Evolutionary conservation across 140 eudicot genomes (phyloP), one percentile per base, ranked within the genome.

Genomic region (Senecio squalidus): DNA sequence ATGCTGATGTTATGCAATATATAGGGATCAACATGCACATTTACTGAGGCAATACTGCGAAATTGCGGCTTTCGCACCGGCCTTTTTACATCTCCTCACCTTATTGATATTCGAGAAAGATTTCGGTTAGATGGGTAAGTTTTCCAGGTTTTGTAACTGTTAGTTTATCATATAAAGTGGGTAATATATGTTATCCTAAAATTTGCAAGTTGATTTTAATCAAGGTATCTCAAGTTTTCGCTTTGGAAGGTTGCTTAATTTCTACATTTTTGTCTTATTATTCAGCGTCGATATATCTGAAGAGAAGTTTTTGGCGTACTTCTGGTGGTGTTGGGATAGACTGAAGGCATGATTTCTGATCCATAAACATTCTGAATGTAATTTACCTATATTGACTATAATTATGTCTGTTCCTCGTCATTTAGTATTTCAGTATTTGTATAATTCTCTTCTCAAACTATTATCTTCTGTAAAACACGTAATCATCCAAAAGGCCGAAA

Each of bases 301-400:
- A 80, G 95, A 92, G 73, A 92, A 87, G 93, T 92, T 92, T 71
- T 66, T 92, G 82, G 87, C 84, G 48, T 92, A 92, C 74, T 92
- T 92, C 68, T 92, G 98, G 98, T 92, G 98, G 98, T 92, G 98
- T 68, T 92, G 68, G 77, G 82, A 92, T 79, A 79, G 83, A 64
- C 73, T 92, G 50, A 92, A 92, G 98, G 98, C 78, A 92, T 63
- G 84, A 68, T 58, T 60, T 64, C 60, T 58, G 57, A 54, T 36
- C 50, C 67, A 51, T 62, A 27, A 55, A 58, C 69, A 61, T 62
- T 14, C 24, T 62, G 51, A 55, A 63, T 71, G 71, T 50, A 67
- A 48, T 62, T 79, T 44, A 44, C 67, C 39, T n/a, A 58, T 24
- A 43, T 50, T 25, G 14, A 31, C 14, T 33, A 43, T 40, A 46